A percentile compares a stretch with the other conserved stretches of the same genome.
phyloP scores from a whole-genome alignment of 2,329 filamentous ascomycete genomes.

The Calonectria hawksworthii region DNA sequence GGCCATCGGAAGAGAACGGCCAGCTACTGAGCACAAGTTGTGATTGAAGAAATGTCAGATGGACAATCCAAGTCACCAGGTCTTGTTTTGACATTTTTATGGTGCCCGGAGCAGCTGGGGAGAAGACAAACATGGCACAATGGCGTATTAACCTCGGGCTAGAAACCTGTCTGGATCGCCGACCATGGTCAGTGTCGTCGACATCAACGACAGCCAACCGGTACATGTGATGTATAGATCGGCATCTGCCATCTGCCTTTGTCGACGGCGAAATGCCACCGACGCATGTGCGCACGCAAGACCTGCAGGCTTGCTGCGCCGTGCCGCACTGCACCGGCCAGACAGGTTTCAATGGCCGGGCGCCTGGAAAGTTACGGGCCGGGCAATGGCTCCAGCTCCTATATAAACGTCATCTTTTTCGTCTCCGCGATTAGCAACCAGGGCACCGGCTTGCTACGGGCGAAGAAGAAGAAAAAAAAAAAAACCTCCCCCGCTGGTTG shows the following conservation, averaged over 20 bases:
- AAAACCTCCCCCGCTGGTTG: constrained; percentile 8
- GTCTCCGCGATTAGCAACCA: constrained; percentile 34
- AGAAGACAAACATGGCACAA: not conserved
- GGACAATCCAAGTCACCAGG: constrained; percentile 13
- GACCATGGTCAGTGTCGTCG: not conserved
- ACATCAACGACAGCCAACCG: not conserved
- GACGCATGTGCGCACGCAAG: constrained; percentile 23
- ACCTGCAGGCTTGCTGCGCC: constrained; percentile 21
- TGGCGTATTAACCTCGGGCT: not conserved
- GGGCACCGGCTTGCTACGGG: constrained; percentile 39
- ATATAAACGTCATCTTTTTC: constrained; percentile 29
- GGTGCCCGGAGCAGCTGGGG: not conserved
- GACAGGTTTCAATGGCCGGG: constrained; percentile 10
- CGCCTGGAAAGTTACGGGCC: constrained; percentile 2
- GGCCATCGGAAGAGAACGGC: constrained; percentile 41
- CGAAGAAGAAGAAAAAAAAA: constrained; percentile 18
- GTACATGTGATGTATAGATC: constrained; percentile 15
- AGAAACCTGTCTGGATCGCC: not conserved
- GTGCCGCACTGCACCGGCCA: not conserved
- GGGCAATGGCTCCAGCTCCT: not conserved
- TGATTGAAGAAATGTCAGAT: constrained; percentile 6
- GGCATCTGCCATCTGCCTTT: not conserved
- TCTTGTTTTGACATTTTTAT: not conserved
- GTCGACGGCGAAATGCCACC: constrained; percentile 15
- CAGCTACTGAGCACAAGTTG: constrained; percentile 22